Evolutionary conservation across 208 protist species (phyloP), one percentile per base, ranked within the genome.

Genomic region (Acanthamoeba sp.): DNA sequence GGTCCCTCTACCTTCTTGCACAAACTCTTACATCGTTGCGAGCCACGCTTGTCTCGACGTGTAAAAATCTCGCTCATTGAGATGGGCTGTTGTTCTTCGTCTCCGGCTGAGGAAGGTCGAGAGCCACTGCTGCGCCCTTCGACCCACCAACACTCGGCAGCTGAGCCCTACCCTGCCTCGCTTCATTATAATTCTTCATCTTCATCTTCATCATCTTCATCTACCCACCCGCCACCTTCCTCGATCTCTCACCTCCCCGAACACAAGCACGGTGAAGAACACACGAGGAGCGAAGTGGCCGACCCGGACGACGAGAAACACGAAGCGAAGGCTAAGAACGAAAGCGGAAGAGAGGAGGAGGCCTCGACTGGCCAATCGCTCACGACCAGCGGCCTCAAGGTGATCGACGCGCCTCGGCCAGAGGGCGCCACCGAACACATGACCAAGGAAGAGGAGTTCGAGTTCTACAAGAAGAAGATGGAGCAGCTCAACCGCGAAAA

Each of bases 371-470:
- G n/a, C 14, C 2, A 1, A 22, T 69, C 62, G 62, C n/a, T 76
- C 66, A 76, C 66, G 16, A 7, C n/a, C 29, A 76, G 22, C n/a
- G 66, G 66, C 14, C 29, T 76, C 22, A 6, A 6, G 29, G 66
- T 76, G 66, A n/a, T 76, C 32, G 66, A 76, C 32, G 66, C 66
- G 66, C 66, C 66, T 29, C 66, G 66, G n/a, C 29, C 66, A 9
- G 36, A 40, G n/a, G 66, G 16, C 10, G 62, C 22, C n/a, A 76
- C 66, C 0, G 32, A 42, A 7, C 12, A 34, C 9, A 76, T 76
- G 66, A 76, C 66, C 7, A 76, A 76, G 66, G 66, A 76, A 29
- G 66, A 76, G 22, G 66, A 76, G 66, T 76, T 76, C 29, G 66
- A 76, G 66, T 76, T 76, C 66, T 76, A 76, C 66, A 34, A 40